Conservation (phyloP, 495 filamentous ascomycete genomes). For the Cenococcum geophilum region DNA sequence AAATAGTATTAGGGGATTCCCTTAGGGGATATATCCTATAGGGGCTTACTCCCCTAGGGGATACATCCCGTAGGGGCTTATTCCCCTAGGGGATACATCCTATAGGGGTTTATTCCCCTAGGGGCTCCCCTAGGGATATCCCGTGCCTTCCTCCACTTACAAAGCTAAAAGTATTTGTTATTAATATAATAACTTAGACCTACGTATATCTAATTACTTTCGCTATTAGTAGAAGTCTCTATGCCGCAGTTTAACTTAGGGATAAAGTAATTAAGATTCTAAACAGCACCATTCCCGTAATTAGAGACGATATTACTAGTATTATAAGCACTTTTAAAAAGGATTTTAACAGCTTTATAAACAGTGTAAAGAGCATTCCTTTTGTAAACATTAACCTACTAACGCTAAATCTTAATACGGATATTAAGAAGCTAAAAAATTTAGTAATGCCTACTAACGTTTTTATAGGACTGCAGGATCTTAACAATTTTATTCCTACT, state of each 20-base stretch:
- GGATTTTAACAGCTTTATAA: conserved; percentile 54
- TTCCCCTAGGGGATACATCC: too few species aligned
- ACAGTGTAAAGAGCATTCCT: conserved; percentile 42
- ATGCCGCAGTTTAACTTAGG: conserved; percentile 59
- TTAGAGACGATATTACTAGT: conserved; percentile 56
- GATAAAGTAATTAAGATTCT: conserved; percentile 65
- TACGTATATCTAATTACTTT: conserved; percentile 83
- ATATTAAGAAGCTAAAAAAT: conserved; percentile 57
- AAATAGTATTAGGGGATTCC: too few species aligned
- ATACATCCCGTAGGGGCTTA: too few species aligned
- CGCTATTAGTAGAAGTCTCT: conserved; percentile 68
- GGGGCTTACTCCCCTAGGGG: too few species aligned
- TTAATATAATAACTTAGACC: conserved; percentile 81
- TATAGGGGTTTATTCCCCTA: too few species aligned
- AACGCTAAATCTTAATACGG: conserved; percentile 52
- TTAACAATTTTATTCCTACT: conserved; percentile 78
- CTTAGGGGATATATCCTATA: too few species aligned
- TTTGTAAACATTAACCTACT: conserved; percentile 39
- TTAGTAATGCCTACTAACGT: conserved; percentile 61
- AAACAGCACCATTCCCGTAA: conserved; percentile 61
- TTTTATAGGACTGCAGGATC: conserved; percentile 54
- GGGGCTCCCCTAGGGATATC: too few species aligned
- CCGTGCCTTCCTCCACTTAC: too few species aligned
- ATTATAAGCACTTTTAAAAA: conserved; percentile 52
- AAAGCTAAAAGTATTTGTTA: too few species aligned